Conservation (phyloP, 2,329 filamentous ascomycete genomes). For the Kalmusia sp. region DNA sequence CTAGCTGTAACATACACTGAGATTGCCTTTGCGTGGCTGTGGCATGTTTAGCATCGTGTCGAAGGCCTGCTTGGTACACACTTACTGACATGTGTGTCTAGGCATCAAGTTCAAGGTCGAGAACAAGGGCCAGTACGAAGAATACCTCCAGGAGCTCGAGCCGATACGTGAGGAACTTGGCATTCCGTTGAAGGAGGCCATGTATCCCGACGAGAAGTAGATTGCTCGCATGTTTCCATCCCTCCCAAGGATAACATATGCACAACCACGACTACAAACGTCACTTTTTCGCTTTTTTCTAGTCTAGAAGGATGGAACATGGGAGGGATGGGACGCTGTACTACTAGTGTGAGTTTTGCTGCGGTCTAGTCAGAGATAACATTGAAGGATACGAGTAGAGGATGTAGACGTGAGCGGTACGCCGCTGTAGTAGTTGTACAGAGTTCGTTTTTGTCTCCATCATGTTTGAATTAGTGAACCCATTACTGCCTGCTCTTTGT, state of each 20-base stretch:
- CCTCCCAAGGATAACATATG: conserved; percentile 19
- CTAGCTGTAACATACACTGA: not conserved
- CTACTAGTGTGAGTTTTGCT: conserved; percentile 34
- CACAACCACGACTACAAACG: conserved; percentile 27
- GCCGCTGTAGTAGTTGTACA: conserved; percentile 39
- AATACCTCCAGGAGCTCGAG: conserved; percentile 95
- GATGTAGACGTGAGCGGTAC: conserved; percentile 29
- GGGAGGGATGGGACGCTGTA: conserved; percentile 19
- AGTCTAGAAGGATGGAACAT: not conserved
- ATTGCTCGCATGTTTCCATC: conserved; percentile 16
- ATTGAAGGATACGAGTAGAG: conserved; percentile 14
- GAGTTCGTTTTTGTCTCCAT: conserved; percentile 19
- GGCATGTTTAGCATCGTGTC: not conserved
- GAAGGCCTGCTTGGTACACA: conserved; percentile 1
- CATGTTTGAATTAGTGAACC: not conserved
- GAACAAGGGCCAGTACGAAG: conserved; percentile 96
- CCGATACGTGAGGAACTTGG: conserved; percentile 92
- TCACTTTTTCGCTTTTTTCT: conserved; percentile 27
- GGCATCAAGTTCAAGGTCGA: conserved; percentile 99
- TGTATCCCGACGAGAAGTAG: conserved; percentile 71
- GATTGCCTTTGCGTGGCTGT: not conserved
- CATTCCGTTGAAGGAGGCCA: conserved; percentile 86
- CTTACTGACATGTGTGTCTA: conserved; percentile 51
- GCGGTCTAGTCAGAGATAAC: conserved; percentile 11
- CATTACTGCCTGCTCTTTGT: not conserved